Evolutionary conservation across 2,329 filamentous ascomycete species (phyloP).

Genomic region (Septoria petroselini): DNA sequence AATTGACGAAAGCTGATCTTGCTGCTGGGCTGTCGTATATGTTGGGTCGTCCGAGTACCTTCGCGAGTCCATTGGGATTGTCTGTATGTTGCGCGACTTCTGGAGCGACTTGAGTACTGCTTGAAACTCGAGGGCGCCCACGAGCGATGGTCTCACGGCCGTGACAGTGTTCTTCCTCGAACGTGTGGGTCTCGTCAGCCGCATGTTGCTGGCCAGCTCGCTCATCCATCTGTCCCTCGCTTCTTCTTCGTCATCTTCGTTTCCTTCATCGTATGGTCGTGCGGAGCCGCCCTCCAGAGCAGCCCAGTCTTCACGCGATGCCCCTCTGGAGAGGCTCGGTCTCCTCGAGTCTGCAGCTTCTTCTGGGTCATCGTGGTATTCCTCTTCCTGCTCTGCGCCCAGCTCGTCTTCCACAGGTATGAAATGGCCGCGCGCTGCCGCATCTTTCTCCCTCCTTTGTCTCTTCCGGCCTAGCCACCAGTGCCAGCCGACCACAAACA

Average conservation of each 20-base stretch:
- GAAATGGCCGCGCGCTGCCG: slow-evolving; percentile 71
- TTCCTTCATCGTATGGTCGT: slow-evolving; percentile 51
- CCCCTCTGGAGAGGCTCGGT: slow-evolving; percentile 41
- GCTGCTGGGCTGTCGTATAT: slow-evolving; percentile 45
- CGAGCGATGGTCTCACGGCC: slow-evolving; percentile 85
- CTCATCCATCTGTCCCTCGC: slow-evolving; percentile 64
- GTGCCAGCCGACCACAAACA: slow-evolving; percentile 86
- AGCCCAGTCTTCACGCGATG: slow-evolving; percentile 63
- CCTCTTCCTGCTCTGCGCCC: slow-evolving; percentile 42
- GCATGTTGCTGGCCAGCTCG: slow-evolving; percentile 91
- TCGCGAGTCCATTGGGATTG: slow-evolving; percentile 65
- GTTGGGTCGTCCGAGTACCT: slow-evolving; percentile 65
- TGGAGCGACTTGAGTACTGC: slow-evolving; percentile 85
- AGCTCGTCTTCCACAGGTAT: slow-evolving; percentile 59
- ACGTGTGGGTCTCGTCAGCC: slow-evolving; percentile 66
- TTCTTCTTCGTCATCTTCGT: slow-evolving; percentile 62
- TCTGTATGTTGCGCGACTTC: slow-evolving; percentile 71
- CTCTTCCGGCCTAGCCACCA: slow-evolving; percentile 70
- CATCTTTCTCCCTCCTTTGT: slow-evolving; percentile 62
- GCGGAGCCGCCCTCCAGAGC: slow-evolving; percentile 54
- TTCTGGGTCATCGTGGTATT: slow-evolving; percentile 52
- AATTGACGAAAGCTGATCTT: slow-evolving; percentile 47
- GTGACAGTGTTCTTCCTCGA: slow-evolving; percentile 71
- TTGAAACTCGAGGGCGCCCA: slow-evolving; percentile 90
- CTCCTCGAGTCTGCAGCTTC: slow-evolving; percentile 45